These are phyloP conservation scores for Penstemon davidsonii DNA, from an alignment of 257 asterid genomes.

Conservation along the genomic window DNA sequence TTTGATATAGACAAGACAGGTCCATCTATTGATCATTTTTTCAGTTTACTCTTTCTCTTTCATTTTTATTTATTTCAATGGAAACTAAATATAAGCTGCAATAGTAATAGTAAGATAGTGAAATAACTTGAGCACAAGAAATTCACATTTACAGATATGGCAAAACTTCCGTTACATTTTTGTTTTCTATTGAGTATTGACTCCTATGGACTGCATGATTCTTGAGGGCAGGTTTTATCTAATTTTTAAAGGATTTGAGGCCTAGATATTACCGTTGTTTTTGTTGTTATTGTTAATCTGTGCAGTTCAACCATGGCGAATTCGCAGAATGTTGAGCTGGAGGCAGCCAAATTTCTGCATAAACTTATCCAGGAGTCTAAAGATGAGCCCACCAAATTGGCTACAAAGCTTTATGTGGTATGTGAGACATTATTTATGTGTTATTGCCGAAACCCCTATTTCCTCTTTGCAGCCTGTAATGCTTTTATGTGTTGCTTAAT, in stretches of 20 bases:
- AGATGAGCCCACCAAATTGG: slow-evolving; percentile 96
- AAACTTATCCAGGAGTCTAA: slow-evolving; percentile 96
- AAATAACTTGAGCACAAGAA: no score
- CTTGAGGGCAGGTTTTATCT: slow-evolving; percentile 11
- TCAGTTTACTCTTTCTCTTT: neutral
- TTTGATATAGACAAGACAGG: neutral
- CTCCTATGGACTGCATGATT: slow-evolving; percentile 10
- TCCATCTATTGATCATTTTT: neutral
- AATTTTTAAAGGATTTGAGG: slow-evolving; percentile 10
- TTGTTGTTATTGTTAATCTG: slow-evolving; percentile 21
- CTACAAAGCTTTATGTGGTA: slow-evolving; percentile 97
- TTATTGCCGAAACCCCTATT: neutral
- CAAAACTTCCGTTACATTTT: no score
- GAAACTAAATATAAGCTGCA: slow-evolving; percentile 1
- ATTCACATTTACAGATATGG: no score
- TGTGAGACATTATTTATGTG: slow-evolving; percentile 29
- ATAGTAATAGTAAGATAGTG: no score
- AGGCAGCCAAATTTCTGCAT: slow-evolving; percentile 97
- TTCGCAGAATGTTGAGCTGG: slow-evolving; percentile 92
- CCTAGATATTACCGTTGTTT: slow-evolving; percentile 1
- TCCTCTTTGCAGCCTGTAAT: slow-evolving; percentile 18
- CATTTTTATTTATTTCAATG: neutral
- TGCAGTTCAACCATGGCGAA: slow-evolving; percentile 56
- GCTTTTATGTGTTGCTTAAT: slow-evolving; percentile 14
- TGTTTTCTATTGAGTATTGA: neutral